Conservation (phyloP, 139 green algal species). For the Tetradesmus obliquus region DNA sequence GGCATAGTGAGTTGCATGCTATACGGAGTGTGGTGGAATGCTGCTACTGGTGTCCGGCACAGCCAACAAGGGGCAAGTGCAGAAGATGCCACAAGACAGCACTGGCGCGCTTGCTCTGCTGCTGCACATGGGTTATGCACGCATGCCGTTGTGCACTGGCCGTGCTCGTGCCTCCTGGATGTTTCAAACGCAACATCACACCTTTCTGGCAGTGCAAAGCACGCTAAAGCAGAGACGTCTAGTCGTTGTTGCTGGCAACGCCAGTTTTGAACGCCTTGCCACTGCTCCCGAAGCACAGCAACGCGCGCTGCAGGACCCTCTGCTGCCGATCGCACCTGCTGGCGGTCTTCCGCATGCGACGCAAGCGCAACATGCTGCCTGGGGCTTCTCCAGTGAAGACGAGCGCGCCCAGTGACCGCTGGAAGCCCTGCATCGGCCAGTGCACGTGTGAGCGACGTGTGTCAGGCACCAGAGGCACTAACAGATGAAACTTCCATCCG, state of each 20-base stretch:
- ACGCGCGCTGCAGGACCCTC: neutral
- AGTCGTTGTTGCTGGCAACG: neutral
- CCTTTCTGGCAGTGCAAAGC: neutral
- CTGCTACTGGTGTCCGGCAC: neutral
- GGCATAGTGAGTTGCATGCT: neutral
- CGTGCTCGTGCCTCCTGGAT: neutral
- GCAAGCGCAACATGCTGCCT: neutral
- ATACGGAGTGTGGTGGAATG: neutral
- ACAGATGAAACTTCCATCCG: neutral
- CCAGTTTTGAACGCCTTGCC: neutral
- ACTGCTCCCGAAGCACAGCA: neutral
- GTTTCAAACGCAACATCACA: neutral
- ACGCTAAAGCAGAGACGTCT: neutral
- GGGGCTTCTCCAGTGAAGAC: neutral
- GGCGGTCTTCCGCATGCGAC: neutral
- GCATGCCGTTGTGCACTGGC: neutral
- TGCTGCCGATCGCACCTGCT: neutral
- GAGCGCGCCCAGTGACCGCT: neutral
- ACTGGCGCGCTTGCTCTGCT: neutral
- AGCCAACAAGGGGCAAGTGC: neutral
- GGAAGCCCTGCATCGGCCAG: neutral
- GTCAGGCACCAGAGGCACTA: neutral
- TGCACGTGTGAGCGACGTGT: neutral
- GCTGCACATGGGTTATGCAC: neutral
- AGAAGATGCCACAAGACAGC: neutral